These are phyloP conservation scores for Alternaria arbusti DNA, from an alignment of 2,329 filamentous ascomycete genomes.

Conservation along the genomic window DNA sequence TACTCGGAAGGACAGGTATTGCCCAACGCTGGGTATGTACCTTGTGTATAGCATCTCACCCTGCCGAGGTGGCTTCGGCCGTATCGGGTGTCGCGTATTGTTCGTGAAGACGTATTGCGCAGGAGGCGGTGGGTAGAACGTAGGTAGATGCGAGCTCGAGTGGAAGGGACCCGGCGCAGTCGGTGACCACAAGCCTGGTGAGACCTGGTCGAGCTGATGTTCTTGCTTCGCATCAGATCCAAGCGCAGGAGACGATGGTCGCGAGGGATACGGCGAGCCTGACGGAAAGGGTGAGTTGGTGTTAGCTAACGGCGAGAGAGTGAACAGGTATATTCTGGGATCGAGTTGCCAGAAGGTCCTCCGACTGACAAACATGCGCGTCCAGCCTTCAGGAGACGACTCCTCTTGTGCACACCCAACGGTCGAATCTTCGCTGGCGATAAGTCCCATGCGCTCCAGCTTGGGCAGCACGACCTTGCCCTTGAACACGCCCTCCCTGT, in stretches of 20 bases:
- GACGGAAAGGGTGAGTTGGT: conserved; percentile 56
- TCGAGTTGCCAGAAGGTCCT: conserved; percentile 93
- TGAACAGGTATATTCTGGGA: conserved; percentile 85
- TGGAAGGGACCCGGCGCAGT: conserved; percentile 71
- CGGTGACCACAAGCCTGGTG: conserved; percentile 49
- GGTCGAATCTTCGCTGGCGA: conserved; percentile 75
- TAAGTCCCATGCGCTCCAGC: conserved; percentile 89
- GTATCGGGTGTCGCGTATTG: conserved; percentile 80
- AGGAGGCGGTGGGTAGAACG: conserved; percentile 86
- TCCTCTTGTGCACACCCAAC: conserved; percentile 71
- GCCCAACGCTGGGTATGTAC: conserved; percentile 79
- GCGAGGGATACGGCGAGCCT: conserved; percentile 58
- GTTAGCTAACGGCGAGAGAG: conserved; percentile 67
- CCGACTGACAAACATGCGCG: conserved; percentile 80
- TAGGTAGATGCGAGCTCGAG: conserved; percentile 84
- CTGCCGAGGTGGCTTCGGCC: conserved; percentile 87
- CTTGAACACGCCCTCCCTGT: conserved; percentile 85
- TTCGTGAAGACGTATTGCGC: conserved; percentile 81
- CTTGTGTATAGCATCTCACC: conserved; percentile 91
- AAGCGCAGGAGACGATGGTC: conserved; percentile 57
- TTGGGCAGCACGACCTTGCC: conserved; percentile 84
- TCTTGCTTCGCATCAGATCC: conserved; percentile 36
- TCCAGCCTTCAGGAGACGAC: conserved; percentile 71
- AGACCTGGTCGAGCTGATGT: conserved; percentile 37
- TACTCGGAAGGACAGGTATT: conserved; percentile 88